Conservation (phyloP, 108 stramenopile genomes). For the Heterococcus sp. region DNA sequence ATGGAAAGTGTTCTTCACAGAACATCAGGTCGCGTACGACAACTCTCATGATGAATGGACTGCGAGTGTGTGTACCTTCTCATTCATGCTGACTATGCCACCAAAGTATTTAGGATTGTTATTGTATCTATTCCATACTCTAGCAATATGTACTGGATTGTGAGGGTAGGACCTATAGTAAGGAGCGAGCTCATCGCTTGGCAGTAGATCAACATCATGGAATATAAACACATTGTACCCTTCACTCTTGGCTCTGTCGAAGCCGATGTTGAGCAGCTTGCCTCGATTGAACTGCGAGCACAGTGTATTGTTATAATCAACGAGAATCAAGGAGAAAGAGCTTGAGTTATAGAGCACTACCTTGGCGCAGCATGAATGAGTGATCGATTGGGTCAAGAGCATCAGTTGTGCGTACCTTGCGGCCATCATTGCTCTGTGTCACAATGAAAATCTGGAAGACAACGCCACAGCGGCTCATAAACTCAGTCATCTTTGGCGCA, state of each 20-base stretch:
- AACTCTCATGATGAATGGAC: too few relatives aligned
- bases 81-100: too few relatives aligned
- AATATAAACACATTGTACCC: constrained; percentile 79
- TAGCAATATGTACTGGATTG: constrained; percentile 86
- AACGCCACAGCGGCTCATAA: constrained; percentile 49
- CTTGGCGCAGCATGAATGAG: too few relatives aligned
- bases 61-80: too few relatives aligned
- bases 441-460: constrained; percentile 87
- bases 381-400: too few relatives aligned
- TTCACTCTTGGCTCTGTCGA: constrained; percentile 73
- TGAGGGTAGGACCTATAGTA: constrained; percentile 73
- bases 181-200: constrained; percentile 66
- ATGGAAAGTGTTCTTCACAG: too few relatives aligned
- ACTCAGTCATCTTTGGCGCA: constrained; percentile 83
- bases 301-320: too few relatives aligned
- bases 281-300: constrained; percentile 99
- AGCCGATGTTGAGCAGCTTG: constrained; percentile 96
- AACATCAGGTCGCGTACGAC: too few relatives aligned
- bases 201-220: constrained; percentile 97
- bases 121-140: constrained; percentile 93
- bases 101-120: constrained; percentile 80
- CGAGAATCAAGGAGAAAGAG: too few relatives aligned
- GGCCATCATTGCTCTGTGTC: constrained; percentile 82
- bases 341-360: too few relatives aligned
- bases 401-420: too few relatives aligned